Conservation (phyloP, 148 eudicot genomes). For the Amaranthus hypochondriacus region DNA sequence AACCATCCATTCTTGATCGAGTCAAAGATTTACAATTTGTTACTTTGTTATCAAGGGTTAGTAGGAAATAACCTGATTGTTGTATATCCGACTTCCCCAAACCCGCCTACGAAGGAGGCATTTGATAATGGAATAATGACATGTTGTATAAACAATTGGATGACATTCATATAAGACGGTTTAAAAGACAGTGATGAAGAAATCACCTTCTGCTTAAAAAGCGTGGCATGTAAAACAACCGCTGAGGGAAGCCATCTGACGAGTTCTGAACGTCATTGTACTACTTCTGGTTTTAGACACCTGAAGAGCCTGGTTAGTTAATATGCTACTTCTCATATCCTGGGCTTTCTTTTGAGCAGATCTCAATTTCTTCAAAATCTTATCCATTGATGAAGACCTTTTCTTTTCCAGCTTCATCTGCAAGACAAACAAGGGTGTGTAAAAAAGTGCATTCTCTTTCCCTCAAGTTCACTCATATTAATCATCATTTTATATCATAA, state of each 20-base stretch:
- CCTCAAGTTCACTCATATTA: no score
- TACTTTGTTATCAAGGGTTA: no score
- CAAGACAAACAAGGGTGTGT: constrained; percentile 17
- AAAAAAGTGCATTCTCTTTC: no score
- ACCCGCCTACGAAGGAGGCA: neutral
- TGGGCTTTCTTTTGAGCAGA: constrained; percentile 93
- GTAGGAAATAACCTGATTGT: no score
- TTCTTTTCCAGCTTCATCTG: constrained; percentile 97
- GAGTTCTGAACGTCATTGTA: constrained; percentile 45
- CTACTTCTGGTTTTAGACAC: constrained; percentile 40
- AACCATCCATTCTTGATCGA: neutral
- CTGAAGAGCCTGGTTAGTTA: constrained; percentile 39
- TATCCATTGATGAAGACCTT: constrained; percentile 93
- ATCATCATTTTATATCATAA: neutral
- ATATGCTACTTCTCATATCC: constrained; percentile 63
- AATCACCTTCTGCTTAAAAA: constrained; percentile 34
- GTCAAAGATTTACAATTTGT: neutral
- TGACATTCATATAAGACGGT: neutral
- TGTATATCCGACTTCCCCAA: neutral
- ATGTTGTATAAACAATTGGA: neutral
- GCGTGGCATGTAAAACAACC: constrained; percentile 96
- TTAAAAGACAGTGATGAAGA: neutral
- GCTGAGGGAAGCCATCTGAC: constrained; percentile 69
- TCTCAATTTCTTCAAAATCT: constrained; percentile 81
- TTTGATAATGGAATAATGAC: neutral